A percentile compares a stretch with the other conserved stretches of the same genome.
phyloP scores from a whole-genome alignment of 768 basidiomycete species.

The Rhizopogon vinicolor region DNA sequence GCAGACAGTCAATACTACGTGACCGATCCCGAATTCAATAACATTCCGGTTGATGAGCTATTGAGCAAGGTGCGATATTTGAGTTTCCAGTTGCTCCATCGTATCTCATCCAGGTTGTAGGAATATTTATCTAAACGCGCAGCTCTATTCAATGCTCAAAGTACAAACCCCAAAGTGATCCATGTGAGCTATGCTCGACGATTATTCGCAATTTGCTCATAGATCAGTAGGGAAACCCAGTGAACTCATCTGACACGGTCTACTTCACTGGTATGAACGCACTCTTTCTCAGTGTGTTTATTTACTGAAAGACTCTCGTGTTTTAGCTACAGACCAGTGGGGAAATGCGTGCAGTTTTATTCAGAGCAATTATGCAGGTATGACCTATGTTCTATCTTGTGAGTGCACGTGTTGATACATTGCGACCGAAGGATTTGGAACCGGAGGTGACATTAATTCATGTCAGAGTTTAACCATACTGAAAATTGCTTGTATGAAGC shows the following conservation, averaged over 20 bases:
- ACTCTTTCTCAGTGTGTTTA: background rate
- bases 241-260: conserved; percentile 87
- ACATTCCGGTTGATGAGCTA: conserved; percentile 77
- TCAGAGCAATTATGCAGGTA: conserved; percentile 84
- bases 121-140: conserved; percentile 82
- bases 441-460: conserved; percentile 49
- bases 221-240: conserved; percentile 64
- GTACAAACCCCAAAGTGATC: conserved; percentile 59
- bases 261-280: conserved; percentile 77
- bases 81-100: background rate
- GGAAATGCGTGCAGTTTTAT: conserved; percentile 89
- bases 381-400: conserved; percentile 10
- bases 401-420: background rate
- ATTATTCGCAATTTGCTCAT: conserved; percentile 6
- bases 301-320: background rate
- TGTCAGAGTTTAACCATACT: background rate
- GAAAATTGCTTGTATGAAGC: conserved; percentile 37
- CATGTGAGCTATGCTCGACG: conserved; percentile 42
- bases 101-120: conserved; percentile 34
- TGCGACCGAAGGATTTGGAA: conserved; percentile 71
- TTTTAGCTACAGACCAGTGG: conserved; percentile 76
- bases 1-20: conserved; percentile 86
- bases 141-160: conserved; percentile 66
- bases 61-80: conserved; percentile 65
- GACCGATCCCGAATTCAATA: conserved; percentile 78